Base-by-base conservation (phyloP, 73 alveolate genomes). In the Symbiodinium pilosum region DNA sequence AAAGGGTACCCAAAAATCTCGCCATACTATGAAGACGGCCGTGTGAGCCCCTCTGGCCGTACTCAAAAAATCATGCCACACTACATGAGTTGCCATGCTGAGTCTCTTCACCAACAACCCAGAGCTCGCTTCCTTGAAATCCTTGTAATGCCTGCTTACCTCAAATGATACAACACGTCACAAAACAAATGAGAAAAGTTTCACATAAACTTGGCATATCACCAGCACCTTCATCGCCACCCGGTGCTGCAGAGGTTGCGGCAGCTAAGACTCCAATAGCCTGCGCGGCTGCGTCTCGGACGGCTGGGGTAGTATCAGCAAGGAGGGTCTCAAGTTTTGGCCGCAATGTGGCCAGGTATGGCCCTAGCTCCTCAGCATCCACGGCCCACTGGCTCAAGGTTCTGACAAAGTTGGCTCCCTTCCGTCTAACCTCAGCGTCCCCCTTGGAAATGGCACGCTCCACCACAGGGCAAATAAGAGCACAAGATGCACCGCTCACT, bases 221-320 rank as follows among this genome's bases (percentile, higher is more conserved):
- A 64, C 81, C 81, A 64, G 81, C 81, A 64, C 81, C 81, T 64
- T 64, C 81, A 64, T 56, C 75, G 26, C 34, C 81, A n/a, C 81
- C 81, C 9, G 38, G 38, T 64, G 81, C 30, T 64, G 81, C 81
- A 20, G 81, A 64, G 81, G 81, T 64, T 64, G 81, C 81, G 30
- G 81, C 81, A n/a, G 81, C 81, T 28, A 64, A 64, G 41, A 28
- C 81, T 64, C 81, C 81, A 64, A 64, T 64, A 1, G 81, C 81
- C 81, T 64, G 81, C 81, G 81, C 81, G 38, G 81, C 81, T 28
- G 81, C 81, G 81, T 64, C 81, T 64, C 81, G 81, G 81, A 64
- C 81, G 41, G 41, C 81, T 64, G 81, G 81, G 34, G 81, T 64
- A 64, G 81, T 32, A 64, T 64, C 81, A n/a, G 81, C 81, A 64